Conservation (phyloP, 2,329 filamentous ascomycete species). For the Diaporthe humulicola region DNA sequence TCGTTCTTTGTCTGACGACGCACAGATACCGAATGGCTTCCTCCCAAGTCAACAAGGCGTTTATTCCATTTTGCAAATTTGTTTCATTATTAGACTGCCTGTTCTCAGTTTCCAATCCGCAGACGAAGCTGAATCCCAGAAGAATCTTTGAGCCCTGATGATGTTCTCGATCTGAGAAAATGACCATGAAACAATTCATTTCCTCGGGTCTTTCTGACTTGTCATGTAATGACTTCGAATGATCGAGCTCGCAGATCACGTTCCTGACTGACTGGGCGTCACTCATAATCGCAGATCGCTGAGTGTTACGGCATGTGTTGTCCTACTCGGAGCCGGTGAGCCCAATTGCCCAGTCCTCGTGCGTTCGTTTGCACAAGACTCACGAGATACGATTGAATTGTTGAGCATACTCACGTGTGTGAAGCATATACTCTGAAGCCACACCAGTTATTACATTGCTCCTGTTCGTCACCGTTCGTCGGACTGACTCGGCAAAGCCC, state of each 20-base stretch:
- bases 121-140: neutral
- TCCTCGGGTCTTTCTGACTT: neutral
- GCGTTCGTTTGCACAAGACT: neutral
- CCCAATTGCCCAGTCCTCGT: too few relatives aligned
- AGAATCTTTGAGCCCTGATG: neutral
- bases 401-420: neutral
- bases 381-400: neutral
- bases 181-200: neutral
- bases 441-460: neutral
- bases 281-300: neutral
- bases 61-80: neutral
- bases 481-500: slow-evolving; percentile 2
- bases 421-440: neutral
- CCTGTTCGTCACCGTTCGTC: neutral
- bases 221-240: neutral
- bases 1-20: slow-evolving; percentile 8
- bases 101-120: neutral
- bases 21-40: neutral
- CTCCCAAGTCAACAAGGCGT: neutral
- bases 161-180: neutral
- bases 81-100: neutral
- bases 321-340: neutral
- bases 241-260: neutral
- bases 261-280: neutral
- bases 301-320: neutral